A percentile compares a stretch with the other conserved stretches of the same genome.
Evolutionary conservation across 176 grass and related monocot species (phyloP).

Genomic region (Zizania latifolia): DNA sequence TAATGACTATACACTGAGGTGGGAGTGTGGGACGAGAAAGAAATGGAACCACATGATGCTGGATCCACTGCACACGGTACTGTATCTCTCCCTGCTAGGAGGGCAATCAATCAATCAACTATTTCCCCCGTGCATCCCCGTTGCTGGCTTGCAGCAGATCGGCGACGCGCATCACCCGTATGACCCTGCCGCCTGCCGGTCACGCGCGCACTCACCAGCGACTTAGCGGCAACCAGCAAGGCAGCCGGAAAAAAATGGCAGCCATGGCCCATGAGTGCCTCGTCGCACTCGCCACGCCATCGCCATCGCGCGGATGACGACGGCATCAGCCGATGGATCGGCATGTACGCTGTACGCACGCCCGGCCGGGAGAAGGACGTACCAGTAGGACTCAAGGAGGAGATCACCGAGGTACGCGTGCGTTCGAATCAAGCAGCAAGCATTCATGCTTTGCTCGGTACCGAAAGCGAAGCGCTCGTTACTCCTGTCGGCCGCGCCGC

Average conservation of each 20-base stretch:
- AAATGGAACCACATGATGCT: background rate
- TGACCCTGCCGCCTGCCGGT: background rate
- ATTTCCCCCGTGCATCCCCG: too few relatives aligned
- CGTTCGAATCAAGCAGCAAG: constrained; percentile 11
- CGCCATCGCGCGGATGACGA: too few relatives aligned
- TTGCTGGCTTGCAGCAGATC: background rate
- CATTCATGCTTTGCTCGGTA: background rate
- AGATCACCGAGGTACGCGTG: constrained; percentile 6
- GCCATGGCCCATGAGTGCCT: background rate
- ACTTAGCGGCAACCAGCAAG: background rate
- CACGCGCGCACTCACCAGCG: too few relatives aligned
- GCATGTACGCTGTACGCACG: background rate
- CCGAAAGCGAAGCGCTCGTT: constrained; percentile 24
- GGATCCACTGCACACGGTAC: too few relatives aligned
- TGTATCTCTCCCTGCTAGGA: too few relatives aligned
- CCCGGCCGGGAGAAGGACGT: background rate
- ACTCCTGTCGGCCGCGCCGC: background rate
- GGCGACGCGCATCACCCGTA: background rate
- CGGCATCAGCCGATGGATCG: background rate
- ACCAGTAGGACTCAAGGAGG: too few relatives aligned
- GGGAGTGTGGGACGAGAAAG: background rate
- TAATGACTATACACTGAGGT: too few relatives aligned
- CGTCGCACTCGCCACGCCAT: background rate
- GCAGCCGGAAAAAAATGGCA: background rate
- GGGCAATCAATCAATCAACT: too few relatives aligned